Conservation (phyloP, 2,329 filamentous ascomycete species). For the Epichloe glyceriae region DNA sequence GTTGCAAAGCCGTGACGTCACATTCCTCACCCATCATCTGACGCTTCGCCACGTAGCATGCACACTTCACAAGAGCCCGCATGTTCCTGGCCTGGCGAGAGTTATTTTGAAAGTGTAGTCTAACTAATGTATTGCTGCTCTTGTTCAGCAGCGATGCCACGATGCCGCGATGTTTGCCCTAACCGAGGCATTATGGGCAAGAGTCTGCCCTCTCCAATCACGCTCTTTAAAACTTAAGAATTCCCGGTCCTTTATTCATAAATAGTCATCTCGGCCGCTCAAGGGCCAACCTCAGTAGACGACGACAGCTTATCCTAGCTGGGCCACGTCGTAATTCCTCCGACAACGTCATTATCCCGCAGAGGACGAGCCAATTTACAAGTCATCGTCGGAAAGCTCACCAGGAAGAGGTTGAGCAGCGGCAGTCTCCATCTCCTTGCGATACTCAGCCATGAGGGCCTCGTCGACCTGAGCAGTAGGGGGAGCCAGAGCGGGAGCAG, state of each 20-base stretch:
- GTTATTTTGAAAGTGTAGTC: slow-evolving; percentile 21
- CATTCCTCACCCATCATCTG: not conserved
- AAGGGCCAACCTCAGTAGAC: slow-evolving; percentile 15
- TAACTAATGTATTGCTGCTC: slow-evolving; percentile 22
- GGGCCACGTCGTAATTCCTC: slow-evolving; percentile 14
- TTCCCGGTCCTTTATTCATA: slow-evolving; percentile 22
- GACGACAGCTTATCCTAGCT: slow-evolving; percentile 10
- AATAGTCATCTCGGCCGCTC: slow-evolving; percentile 24
- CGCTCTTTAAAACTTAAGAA: slow-evolving; percentile 24
- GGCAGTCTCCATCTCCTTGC: slow-evolving; percentile 77
- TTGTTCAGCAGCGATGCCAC: slow-evolving; percentile 18
- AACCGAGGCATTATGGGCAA: slow-evolving; percentile 18
- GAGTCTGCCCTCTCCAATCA: slow-evolving; percentile 21
- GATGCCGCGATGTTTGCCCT: slow-evolving; percentile 19
- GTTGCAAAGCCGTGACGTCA: too few relatives aligned
- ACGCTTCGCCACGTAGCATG: not conserved
- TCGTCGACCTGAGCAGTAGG: slow-evolving; percentile 85
- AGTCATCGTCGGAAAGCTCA: slow-evolving; percentile 71
- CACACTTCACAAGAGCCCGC: not conserved
- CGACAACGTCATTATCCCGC: slow-evolving; percentile 3
- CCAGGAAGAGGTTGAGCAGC: slow-evolving; percentile 77
- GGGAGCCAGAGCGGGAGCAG: slow-evolving; percentile 84
- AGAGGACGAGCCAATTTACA: slow-evolving; percentile 31
- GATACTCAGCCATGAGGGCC: slow-evolving; percentile 67
- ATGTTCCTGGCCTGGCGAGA: slow-evolving; percentile 8